These are phyloP conservation scores for Hypoxylon rickii DNA, from an alignment of 495 filamentous ascomycete genomes.

Conservation along the genomic window DNA sequence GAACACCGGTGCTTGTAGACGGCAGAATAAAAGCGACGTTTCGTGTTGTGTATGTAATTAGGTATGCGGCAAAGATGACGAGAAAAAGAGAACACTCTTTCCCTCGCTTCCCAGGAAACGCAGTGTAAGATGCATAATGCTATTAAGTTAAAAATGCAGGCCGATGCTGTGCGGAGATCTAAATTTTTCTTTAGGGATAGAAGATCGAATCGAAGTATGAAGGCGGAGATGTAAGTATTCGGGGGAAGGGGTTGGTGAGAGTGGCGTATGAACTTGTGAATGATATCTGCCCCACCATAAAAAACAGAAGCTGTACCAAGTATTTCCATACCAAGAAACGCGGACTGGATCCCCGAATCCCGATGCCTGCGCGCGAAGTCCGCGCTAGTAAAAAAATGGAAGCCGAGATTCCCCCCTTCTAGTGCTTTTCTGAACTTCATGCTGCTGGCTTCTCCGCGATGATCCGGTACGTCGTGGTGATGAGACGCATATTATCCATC, in stretches of 20 bases:
- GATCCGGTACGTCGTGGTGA: constrained; percentile 65
- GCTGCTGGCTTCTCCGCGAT: constrained; percentile 60
- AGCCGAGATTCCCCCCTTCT: neutral
- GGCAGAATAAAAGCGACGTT: constrained; percentile 10
- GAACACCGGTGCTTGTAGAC: constrained; percentile 4
- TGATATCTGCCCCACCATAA: constrained; percentile 8
- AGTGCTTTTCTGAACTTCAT: constrained; percentile 2
- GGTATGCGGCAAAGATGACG: constrained; percentile 16
- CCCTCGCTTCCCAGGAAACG: constrained; percentile 8
- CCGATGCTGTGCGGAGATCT: constrained; percentile 26
- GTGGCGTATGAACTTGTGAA: constrained; percentile 2
- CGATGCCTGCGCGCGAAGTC: constrained; percentile 7
- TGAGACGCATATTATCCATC: constrained; percentile 64
- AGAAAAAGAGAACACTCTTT: constrained; percentile 13
- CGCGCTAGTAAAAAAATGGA: constrained; percentile 5
- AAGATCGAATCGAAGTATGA: constrained; percentile 24
- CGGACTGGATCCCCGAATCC: constrained; percentile 11
- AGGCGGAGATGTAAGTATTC: neutral
- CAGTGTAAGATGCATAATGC: constrained; percentile 35
- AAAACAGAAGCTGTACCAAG: constrained; percentile 2
- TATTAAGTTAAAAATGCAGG: constrained; percentile 32
- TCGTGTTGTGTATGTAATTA: constrained; percentile 12
- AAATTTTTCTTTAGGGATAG: constrained; percentile 26
- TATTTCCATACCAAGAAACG: constrained; percentile 17
- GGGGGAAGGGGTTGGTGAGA: neutral